Evolutionary conservation across 2,329 filamentous ascomycete genomes (phyloP).

Genomic region (Gnomoniopsis smithogilvyi): DNA sequence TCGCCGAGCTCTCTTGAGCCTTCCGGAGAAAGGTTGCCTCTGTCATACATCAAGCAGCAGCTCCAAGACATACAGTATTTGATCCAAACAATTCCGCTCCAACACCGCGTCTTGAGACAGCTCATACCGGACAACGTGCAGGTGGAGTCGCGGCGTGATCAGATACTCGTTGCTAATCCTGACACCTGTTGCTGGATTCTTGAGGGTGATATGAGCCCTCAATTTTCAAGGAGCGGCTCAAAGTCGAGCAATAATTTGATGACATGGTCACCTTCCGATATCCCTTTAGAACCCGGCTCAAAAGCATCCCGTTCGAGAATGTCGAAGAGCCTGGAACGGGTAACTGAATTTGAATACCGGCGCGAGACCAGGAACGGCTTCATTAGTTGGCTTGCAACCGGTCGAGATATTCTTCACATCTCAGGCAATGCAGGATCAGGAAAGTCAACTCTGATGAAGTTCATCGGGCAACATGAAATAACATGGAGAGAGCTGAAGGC

Average conservation of each 20-base stretch:
- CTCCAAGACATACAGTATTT: background rate
- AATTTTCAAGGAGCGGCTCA: background rate
- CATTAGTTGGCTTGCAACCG: background rate
- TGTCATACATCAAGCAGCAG: background rate
- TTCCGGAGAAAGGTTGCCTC: background rate
- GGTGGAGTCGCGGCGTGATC: conserved; percentile 20
- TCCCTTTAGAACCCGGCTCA: too few species aligned
- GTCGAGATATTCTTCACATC: background rate
- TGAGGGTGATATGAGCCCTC: background rate
- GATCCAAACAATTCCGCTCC: background rate
- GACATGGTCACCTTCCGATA: too few species aligned
- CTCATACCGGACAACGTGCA: conserved; percentile 18
- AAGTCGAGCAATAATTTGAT: too few species aligned
- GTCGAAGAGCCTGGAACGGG: too few species aligned
- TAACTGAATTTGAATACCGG: background rate
- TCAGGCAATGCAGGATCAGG: conserved; percentile 13
- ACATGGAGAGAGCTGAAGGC: background rate
- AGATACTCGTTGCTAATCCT: conserved; percentile 18
- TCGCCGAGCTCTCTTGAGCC: background rate
- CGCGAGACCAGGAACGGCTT: background rate
- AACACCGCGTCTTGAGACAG: conserved; percentile 14
- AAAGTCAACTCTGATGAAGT: conserved; percentile 15
- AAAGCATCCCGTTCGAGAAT: too few species aligned
- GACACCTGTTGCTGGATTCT: conserved; percentile 24
- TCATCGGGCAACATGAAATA: background rate